Base-by-base conservation (phyloP, 768 basidiomycete genomes). In the Termitomyces sp. region DNA sequence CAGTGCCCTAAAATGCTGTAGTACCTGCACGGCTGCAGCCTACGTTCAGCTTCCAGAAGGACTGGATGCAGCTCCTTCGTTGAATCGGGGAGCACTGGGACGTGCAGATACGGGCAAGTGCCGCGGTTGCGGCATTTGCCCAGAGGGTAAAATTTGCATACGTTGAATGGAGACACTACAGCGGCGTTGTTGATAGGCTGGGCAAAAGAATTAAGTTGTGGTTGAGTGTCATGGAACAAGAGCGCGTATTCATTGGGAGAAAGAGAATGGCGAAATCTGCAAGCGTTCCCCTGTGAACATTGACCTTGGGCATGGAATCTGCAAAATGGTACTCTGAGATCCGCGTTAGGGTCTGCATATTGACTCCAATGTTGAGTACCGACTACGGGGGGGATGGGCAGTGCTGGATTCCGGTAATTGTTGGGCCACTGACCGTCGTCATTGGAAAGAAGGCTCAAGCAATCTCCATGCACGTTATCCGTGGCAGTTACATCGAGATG, bases 221-320 rank as follows among this genome's bases (percentile, higher is more conserved):
- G 78, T 36, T 78, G 77, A 11, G 67, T 65, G 50, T 80, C 75
- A 39, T 71, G 74, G 55, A 79, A 81, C 16, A 81, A 69, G 16
- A 73, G 60, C 16, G 70, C 70, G 57, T 75, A 79, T 59, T 81
- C 78, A 36, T 72, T 69, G 35, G 72, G 61, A 1, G 78, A 73
- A 28, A 81, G 67, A n/a, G 76, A 76, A 66, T 79, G 78, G 15
- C 79, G 72, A 63, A 76, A 79, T 28, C 58, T 57, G 61, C 79
- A 80, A 13, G 66, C 61, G n/a, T 69, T 67, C 7, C 73, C 73
- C 20, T 67, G 67, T 7, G 60, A 60, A 62, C 80, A 79, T 57
- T 63, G 59, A 16, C 72, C 75, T 68, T 74, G 75, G 3, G 78
- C 74, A 58, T 74, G 71, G 35, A 71, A 71, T 66, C 76, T 79